These are phyloP conservation scores for Thelephora ganbajun DNA, from an alignment of 768 basidiomycete species.

Conservation along the genomic window DNA sequence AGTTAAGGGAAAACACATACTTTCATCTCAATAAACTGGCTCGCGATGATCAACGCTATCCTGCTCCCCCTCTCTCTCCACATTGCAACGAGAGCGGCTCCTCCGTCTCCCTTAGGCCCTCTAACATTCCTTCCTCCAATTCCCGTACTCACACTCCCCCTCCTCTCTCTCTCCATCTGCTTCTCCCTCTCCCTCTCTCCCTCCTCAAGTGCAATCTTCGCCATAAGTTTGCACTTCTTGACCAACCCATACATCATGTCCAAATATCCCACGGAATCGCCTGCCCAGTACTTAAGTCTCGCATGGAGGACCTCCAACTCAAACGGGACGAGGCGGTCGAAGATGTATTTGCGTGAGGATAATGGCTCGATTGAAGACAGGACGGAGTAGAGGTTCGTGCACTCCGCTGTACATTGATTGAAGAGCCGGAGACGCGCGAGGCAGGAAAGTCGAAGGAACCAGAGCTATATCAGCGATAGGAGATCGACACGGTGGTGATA, in stretches of 20 bases:
- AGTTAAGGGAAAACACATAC: slow-evolving; percentile 20
- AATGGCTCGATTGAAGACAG: slow-evolving; percentile 27
- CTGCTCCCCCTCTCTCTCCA: slow-evolving; percentile 75
- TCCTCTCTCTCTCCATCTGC: slow-evolving; percentile 7
- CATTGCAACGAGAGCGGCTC: slow-evolving; percentile 27
- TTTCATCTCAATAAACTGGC: slow-evolving; percentile 78
- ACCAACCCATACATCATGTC: slow-evolving; percentile 59
- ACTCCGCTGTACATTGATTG: slow-evolving; percentile 79
- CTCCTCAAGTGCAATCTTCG: slow-evolving; percentile 22
- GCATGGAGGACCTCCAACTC: slow-evolving; percentile 56
- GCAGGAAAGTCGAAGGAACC: slow-evolving; percentile 71
- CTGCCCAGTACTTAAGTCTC: slow-evolving; percentile 71
- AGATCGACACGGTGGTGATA: neutral
- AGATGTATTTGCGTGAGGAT: slow-evolving; percentile 37
- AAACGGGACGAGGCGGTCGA: slow-evolving; percentile 42
- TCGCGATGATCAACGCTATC: slow-evolving; percentile 65
- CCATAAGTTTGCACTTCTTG: slow-evolving; percentile 38
- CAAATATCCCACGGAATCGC: slow-evolving; percentile 67
- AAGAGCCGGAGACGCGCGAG: slow-evolving; percentile 72
- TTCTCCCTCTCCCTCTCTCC: slow-evolving; percentile 7
- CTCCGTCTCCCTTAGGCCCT: neutral
- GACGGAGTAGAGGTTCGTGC: slow-evolving; percentile 63
- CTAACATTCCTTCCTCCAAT: neutral
- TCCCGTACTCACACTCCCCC: neutral
- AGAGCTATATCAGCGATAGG: slow-evolving; percentile 34